A percentile compares a stretch with the other conserved stretches of the same genome.
Evolutionary conservation across 2,329 filamentous ascomycete genomes (phyloP).

Genomic region (Aphanoascus verrucosus): DNA sequence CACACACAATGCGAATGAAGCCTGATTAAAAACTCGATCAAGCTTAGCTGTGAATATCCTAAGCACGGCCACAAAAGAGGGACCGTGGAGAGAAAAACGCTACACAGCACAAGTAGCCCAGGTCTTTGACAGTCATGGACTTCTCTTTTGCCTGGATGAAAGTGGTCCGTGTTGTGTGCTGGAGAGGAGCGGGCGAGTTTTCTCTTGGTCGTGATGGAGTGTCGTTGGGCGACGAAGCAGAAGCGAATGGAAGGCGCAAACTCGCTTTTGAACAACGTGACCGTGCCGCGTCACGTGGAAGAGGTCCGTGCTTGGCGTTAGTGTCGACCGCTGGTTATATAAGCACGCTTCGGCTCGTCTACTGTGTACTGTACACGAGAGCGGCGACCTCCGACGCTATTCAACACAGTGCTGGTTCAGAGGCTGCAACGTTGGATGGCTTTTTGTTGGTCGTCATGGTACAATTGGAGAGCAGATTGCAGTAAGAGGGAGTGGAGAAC

Average conservation of each 20-base stretch:
- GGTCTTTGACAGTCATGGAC: neutral
- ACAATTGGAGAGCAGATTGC: no score
- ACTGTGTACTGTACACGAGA: no score
- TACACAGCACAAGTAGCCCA: neutral
- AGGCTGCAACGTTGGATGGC: no score
- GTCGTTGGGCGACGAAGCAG: neutral
- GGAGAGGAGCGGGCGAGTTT: neutral
- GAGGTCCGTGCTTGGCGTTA: no score
- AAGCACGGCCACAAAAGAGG: neutral
- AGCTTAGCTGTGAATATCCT: constrained; percentile 5
- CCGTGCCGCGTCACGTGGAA: no score
- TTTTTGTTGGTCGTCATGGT: no score
- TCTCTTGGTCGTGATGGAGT: neutral
- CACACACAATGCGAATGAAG: neutral
- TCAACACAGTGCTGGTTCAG: no score
- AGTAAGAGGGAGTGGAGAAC: no score
- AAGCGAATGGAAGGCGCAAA: neutral
- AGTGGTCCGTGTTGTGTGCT: neutral
- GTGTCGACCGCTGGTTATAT: no score
- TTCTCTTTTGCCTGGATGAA: neutral
- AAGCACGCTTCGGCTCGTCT: no score
- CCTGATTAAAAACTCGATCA: neutral
- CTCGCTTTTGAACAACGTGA: neutral
- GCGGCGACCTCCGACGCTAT: no score
- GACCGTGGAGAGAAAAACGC: neutral